Evolutionary conservation across 495 filamentous ascomycete genomes (phyloP).

Genomic region (Hypoxylon fragiforme): DNA sequence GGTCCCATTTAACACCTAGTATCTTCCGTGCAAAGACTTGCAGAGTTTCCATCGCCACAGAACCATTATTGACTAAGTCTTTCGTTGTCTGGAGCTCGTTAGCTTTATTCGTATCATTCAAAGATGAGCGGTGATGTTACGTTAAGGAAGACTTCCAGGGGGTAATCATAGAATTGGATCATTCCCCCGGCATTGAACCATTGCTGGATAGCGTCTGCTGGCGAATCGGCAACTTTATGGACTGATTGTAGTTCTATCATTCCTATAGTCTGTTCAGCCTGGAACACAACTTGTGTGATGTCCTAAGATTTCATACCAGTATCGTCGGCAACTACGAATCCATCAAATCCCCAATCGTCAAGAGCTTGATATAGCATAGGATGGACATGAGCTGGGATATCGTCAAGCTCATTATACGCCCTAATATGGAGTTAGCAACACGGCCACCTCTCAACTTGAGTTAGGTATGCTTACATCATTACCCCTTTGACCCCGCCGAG

Average conservation of each 20-base stretch:
- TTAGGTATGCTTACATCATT: slow-evolving; percentile 41
- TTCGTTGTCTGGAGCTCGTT: slow-evolving; percentile 36
- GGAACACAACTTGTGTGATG: neutral
- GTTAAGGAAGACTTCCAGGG: slow-evolving; percentile 36
- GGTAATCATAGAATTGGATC: slow-evolving; percentile 41
- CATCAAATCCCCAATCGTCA: slow-evolving; percentile 45
- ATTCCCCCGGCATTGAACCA: slow-evolving; percentile 47
- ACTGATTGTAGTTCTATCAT: slow-evolving; percentile 35
- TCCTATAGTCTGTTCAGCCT: slow-evolving; percentile 17
- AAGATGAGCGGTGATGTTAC: slow-evolving; percentile 10
- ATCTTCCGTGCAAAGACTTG: slow-evolving; percentile 42
- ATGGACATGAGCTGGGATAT: slow-evolving; percentile 40
- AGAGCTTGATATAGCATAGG: slow-evolving; percentile 42
- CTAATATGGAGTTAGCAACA: slow-evolving; percentile 10
- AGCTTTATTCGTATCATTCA: slow-evolving; percentile 7
- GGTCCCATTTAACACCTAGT: slow-evolving; percentile 45
- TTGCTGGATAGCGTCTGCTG: slow-evolving; percentile 42
- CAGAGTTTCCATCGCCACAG: slow-evolving; percentile 36
- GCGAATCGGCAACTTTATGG: slow-evolving; percentile 38
- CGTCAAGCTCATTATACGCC: slow-evolving; percentile 48
- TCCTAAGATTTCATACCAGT: slow-evolving; percentile 32
- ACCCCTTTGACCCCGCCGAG: slow-evolving; percentile 44
- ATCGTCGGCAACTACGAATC: slow-evolving; percentile 46
- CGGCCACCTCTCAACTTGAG: neutral
- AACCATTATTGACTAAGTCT: slow-evolving; percentile 41